Conservation (phyloP, 495 filamentous ascomycete genomes). For the Penicillium atrosanguineum region DNA sequence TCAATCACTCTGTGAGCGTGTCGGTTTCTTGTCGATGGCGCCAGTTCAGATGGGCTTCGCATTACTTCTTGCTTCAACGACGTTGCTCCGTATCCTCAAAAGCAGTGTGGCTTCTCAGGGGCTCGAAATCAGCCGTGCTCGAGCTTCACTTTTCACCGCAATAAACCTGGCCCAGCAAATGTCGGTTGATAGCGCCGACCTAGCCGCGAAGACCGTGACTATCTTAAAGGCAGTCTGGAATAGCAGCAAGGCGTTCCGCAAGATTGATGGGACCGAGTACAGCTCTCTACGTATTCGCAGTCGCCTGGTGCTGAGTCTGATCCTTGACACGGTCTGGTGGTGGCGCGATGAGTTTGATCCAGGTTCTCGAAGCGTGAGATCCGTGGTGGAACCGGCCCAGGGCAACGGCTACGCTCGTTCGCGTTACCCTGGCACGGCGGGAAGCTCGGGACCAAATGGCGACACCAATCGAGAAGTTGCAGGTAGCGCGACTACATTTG, state of each 20-base stretch:
- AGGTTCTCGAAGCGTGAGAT: slow-evolving; percentile 16
- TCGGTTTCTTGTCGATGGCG: slow-evolving; percentile 21
- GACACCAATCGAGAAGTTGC: slow-evolving; percentile 16
- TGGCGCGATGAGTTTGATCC: slow-evolving; percentile 48
- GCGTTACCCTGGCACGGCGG: slow-evolving; percentile 5
- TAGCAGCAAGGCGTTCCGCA: slow-evolving; percentile 45
- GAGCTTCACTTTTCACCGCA: slow-evolving; percentile 29
- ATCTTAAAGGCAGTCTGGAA: slow-evolving; percentile 43
- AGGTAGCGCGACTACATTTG: neutral
- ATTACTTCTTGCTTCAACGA: slow-evolving; percentile 32
- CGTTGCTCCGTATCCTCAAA: slow-evolving; percentile 43
- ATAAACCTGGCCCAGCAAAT: slow-evolving; percentile 41
- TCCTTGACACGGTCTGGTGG: slow-evolving; percentile 51
- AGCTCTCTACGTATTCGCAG: slow-evolving; percentile 41
- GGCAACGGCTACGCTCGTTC: slow-evolving; percentile 12
- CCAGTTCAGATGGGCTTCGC: slow-evolving; percentile 34
- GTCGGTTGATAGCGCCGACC: slow-evolving; percentile 38
- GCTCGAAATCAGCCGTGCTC: slow-evolving; percentile 35
- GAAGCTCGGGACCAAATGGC: slow-evolving; percentile 9
- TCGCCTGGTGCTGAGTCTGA: slow-evolving; percentile 38
- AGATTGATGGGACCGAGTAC: slow-evolving; percentile 38
- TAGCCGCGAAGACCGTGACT: slow-evolving; percentile 30
- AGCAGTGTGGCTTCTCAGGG: slow-evolving; percentile 21
- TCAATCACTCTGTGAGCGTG: slow-evolving; percentile 20
- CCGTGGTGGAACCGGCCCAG: slow-evolving; percentile 13